Evolutionary conservation across 2,329 filamentous ascomycete species (phyloP).

Genomic region (Diaporthe longicolla): DNA sequence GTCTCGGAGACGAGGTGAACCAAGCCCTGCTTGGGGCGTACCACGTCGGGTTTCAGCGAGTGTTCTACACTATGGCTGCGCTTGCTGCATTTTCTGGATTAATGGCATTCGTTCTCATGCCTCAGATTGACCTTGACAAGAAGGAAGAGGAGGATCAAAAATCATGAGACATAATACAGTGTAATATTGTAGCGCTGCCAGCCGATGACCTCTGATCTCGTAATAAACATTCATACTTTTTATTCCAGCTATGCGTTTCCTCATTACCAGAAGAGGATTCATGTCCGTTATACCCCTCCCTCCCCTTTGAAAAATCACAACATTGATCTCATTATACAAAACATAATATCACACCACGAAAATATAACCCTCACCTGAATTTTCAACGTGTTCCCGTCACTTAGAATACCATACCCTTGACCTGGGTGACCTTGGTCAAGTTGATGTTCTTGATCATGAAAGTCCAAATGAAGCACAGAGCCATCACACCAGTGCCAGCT

Average conservation of each 20-base stretch:
- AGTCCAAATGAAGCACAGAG: slow-evolving; percentile 53
- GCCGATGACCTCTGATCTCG: not conserved
- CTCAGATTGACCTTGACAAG: not conserved
- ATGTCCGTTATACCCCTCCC: not conserved
- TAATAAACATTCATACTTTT: not conserved
- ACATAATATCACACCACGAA: not conserved
- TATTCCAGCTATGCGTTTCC: not conserved
- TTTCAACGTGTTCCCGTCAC: not conserved
- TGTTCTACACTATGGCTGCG: slow-evolving; percentile 6
- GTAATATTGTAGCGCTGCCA: not conserved
- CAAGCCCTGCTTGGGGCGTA: not conserved
- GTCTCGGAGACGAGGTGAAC: not conserved
- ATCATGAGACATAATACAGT: not conserved
- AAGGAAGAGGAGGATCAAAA: slow-evolving; percentile 16
- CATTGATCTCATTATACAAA: slow-evolving; percentile 19
- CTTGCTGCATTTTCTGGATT: not conserved
- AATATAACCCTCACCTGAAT: not conserved
- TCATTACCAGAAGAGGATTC: not conserved
- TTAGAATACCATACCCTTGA: slow-evolving; percentile 66
- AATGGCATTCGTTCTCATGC: not conserved
- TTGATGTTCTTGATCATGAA: slow-evolving; percentile 66
- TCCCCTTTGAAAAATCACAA: not conserved
- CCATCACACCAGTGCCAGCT: slow-evolving; percentile 53
- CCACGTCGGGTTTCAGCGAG: slow-evolving; percentile 13
- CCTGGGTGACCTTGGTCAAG: slow-evolving; percentile 62